A percentile compares a stretch with the other conserved stretches of the same genome.
These are phyloP conservation scores for Cladosporium sp. DNA, from an alignment of 2,329 filamentous ascomycete genomes.

Conservation along the genomic window DNA sequence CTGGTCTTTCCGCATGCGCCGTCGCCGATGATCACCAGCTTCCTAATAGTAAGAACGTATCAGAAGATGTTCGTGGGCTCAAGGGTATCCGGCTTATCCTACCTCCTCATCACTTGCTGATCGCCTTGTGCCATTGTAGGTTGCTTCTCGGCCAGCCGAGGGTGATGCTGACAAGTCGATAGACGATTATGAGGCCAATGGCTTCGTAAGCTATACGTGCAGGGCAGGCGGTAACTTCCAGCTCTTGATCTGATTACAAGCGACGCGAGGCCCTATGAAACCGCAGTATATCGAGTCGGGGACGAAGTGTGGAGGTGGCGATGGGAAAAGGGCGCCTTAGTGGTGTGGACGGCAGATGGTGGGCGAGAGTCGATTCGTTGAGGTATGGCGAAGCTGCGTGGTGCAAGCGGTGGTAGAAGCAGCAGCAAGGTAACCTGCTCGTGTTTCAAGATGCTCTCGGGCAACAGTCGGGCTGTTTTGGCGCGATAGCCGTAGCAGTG, in stretches of 20 bases:
- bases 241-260: slow-evolving; percentile 7
- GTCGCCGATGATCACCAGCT: slow-evolving; percentile 94
- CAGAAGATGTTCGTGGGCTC: slow-evolving; percentile 3
- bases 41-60: slow-evolving; percentile 56
- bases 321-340: background rate
- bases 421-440: background rate
- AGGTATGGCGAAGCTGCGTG: background rate
- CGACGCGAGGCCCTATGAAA: slow-evolving; percentile 13
- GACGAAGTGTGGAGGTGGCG: slow-evolving; percentile 1
- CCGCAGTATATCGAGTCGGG: background rate
- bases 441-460: slow-evolving; percentile 16
- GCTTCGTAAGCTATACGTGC: background rate
- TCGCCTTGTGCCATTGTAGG: slow-evolving; percentile 39
- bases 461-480: slow-evolving; percentile 11
- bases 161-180: background rate
- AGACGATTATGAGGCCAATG: background rate
- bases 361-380: background rate
- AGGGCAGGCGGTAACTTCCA: background rate
- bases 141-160: slow-evolving; percentile 20
- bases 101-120: slow-evolving; percentile 43
- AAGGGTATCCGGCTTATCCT: slow-evolving; percentile 17
- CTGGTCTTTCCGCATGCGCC: slow-evolving; percentile 98
- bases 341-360: background rate
- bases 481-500: slow-evolving; percentile 7
- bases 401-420: slow-evolving; percentile 2